Evolutionary conservation across 2,329 filamentous ascomycete genomes (phyloP).

Genomic region (Phyllosticta capitalensis): DNA sequence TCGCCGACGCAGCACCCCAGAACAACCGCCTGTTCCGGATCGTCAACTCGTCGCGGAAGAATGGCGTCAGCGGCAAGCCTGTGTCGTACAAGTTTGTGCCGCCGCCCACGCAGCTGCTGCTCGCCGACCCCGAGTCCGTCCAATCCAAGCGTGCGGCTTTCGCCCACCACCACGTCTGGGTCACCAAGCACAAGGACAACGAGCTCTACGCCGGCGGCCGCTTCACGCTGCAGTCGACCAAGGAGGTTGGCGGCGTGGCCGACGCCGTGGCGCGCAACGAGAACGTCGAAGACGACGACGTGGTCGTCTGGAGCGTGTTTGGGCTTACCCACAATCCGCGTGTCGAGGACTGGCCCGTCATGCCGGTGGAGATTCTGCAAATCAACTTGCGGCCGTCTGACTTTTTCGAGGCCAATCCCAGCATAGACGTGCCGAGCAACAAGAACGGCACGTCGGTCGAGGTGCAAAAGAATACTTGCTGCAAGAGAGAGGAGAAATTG

Average conservation of each 20-base stretch:
- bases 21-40: constrained; percentile 47
- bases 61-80: constrained; percentile 36
- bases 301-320: constrained; percentile 43
- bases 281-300: constrained; percentile 34
- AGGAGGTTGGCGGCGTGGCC: constrained; percentile 35
- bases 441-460: constrained; percentile 6
- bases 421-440: constrained; percentile 41
- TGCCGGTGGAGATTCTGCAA: constrained; percentile 40
- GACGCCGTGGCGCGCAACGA: constrained; percentile 37
- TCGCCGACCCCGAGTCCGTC: constrained; percentile 37
- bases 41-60: constrained; percentile 37
- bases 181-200: constrained; percentile 43
- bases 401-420: constrained; percentile 46
- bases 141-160: constrained; percentile 40
- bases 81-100: constrained; percentile 42
- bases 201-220: constrained; percentile 42
- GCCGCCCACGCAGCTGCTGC: constrained; percentile 39
- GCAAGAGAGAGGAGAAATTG: not conserved
- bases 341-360: constrained; percentile 29
- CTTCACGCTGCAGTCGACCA: constrained; percentile 38
- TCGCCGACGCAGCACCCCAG: constrained; percentile 45
- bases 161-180: constrained; percentile 44
- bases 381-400: constrained; percentile 41
- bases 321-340: constrained; percentile 43
- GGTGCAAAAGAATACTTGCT: constrained; percentile 8